Base-by-base conservation (phyloP, 2,329 filamentous ascomycete species). In the Didymella pomorum region DNA sequence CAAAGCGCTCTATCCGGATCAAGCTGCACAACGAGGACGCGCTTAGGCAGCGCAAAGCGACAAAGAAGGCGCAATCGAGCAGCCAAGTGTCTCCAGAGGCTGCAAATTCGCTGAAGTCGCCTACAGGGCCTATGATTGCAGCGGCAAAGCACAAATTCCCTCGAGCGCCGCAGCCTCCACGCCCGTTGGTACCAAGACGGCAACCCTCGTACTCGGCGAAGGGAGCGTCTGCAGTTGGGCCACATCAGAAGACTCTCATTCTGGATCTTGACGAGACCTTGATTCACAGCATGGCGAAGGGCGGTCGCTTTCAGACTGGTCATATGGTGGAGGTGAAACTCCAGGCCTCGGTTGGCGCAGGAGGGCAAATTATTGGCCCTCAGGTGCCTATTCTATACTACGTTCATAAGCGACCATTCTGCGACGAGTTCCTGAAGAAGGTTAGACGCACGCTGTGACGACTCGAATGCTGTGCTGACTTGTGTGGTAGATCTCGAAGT, bases 291-390 rank as follows among this genome's bases (percentile, higher is more conserved):
- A 93, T 98, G 85, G 93, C 94, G 60, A 97, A 97, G 76, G 95
- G 95, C 28, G 93, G 94, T 52, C 87, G 94, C 58, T 97, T 97
- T 89, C 94, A 92, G 70, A 94, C 92, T 20, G 95, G 95, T 18
- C 95, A 99, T 79, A 99, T 99, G 95, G 93, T 99, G 51, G 95
- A 99, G 80, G 95, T 99, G 63, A 93, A 93, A 70, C 84, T 97
- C 60, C 91, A 90, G 74, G 89, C 89, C 57, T 87, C 61, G 80
- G 85, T 92, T 43, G 88, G 87, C 53, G 85, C 86, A 46, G 87
- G 86, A 29, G 88, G 89, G 25, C 85, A 88, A 66, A 82, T 87
- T 20, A 80, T 91, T 25, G 92, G 91, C 8, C 92, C 93, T 39
- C 94, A 97, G 72, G 93, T 99, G 74, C 95, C 95, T 1, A 98